A percentile compares a stretch with the other conserved stretches of the same genome.
phyloP scores from a whole-genome alignment of 23 red algal species.

The Agarophyton chilense region DNA sequence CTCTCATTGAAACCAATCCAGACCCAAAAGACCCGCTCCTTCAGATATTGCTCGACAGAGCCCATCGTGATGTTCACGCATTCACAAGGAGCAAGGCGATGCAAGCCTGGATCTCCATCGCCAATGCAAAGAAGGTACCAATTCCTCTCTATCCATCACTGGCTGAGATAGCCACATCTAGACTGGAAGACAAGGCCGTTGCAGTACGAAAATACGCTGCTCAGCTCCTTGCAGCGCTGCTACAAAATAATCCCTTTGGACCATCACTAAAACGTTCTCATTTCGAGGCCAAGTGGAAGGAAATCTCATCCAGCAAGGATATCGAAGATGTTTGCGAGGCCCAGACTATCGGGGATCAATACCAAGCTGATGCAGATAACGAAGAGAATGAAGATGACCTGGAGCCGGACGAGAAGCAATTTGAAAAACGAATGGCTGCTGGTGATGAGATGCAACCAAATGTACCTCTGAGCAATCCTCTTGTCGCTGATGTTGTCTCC shows the following conservation, averaged over 20 bases:
- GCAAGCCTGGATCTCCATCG: slow-evolving; percentile 71
- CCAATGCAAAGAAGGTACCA: slow-evolving; percentile 49
- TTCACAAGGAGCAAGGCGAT: slow-evolving; percentile 81
- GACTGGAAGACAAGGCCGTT: slow-evolving; percentile 72
- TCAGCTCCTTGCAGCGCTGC: slow-evolving; percentile 50
- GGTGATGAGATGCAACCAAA: neutral
- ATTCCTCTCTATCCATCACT: slow-evolving; percentile 48
- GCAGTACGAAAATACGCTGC: slow-evolving; percentile 76
- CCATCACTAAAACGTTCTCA: slow-evolving; percentile 37
- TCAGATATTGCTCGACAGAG: slow-evolving; percentile 67
- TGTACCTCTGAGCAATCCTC: neutral
- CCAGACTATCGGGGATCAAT: neutral
- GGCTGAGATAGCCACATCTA: slow-evolving; percentile 47
- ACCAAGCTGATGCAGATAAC: neutral
- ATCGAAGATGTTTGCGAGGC: neutral
- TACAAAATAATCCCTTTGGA: slow-evolving; percentile 79
- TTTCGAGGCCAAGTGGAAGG: slow-evolving; percentile 42
- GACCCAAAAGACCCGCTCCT: slow-evolving; percentile 64
- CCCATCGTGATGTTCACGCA: slow-evolving; percentile 75
- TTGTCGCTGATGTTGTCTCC: neutral
- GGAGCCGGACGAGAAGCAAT: neutral
- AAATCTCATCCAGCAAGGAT: neutral
- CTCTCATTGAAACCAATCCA: slow-evolving; percentile 38
- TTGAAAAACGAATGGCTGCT: neutral
- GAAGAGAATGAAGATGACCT: neutral